A percentile compares a stretch with the other conserved stretches of the same genome.
These are phyloP conservation scores for Isoetes taiwanensis DNA, from an alignment of 75 land plant species.

Conservation along the genomic window DNA sequence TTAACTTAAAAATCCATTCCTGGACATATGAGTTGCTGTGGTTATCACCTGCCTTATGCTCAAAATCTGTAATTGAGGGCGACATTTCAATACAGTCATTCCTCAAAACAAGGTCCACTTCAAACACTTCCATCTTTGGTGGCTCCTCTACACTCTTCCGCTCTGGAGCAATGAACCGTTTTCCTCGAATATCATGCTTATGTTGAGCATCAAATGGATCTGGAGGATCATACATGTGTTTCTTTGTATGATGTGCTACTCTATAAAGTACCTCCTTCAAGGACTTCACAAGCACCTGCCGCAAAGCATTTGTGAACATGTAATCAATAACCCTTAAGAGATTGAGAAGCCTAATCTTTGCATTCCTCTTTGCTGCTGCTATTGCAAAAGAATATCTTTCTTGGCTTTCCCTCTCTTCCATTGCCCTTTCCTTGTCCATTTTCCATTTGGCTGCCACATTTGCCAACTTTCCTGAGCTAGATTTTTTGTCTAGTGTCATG, in stretches of 20 bases:
- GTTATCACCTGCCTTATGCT: background rate
- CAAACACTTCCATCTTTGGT: too few relatives aligned
- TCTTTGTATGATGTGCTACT: background rate
- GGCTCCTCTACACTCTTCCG: too few relatives aligned
- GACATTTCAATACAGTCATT: background rate
- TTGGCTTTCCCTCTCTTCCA: conserved; percentile 8
- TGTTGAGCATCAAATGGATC: too few relatives aligned
- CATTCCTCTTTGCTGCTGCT: conserved; percentile 13
- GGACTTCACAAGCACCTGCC: background rate
- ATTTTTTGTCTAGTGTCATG: background rate
- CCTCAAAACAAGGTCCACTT: conserved; percentile 1
- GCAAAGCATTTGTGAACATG: conserved; percentile 2
- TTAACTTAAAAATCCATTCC: too few relatives aligned
- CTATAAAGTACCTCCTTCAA: conserved; percentile 1
- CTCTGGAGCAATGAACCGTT: too few relatives aligned
- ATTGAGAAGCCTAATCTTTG: conserved; percentile 11
- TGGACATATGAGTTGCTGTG: too few relatives aligned
- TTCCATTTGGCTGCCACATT: background rate
- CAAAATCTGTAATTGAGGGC: background rate
- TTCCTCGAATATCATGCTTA: too few relatives aligned
- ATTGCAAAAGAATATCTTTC: conserved; percentile 11
- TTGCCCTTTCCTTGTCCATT: conserved; percentile 6
- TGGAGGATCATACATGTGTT: background rate
- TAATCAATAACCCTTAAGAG: conserved; percentile 16
- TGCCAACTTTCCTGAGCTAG: background rate